These are phyloP conservation scores for Mucor plumbeus DNA, from an alignment of 371 early-diverging fungal genomes.

Conservation along the genomic window DNA sequence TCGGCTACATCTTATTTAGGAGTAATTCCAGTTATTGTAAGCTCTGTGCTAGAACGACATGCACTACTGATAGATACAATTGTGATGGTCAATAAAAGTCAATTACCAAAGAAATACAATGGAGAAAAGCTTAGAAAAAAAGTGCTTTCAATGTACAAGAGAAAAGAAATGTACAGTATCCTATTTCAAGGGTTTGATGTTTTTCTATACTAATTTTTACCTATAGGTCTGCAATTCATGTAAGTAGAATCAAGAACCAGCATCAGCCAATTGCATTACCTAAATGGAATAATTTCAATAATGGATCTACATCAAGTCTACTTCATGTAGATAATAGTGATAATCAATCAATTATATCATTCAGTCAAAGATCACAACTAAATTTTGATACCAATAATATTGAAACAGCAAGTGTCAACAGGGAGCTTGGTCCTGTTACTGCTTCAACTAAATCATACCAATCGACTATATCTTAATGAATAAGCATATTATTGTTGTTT, in stretches of 20 bases:
- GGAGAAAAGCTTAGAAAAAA: conserved; percentile 59
- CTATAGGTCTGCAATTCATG: conserved; percentile 23
- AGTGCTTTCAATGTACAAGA: conserved; percentile 36
- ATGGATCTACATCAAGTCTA: conserved; percentile 3
- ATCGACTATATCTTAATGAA: neutral
- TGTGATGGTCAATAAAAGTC: conserved; percentile 61
- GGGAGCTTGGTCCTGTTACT: neutral
- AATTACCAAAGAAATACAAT: conserved; percentile 60
- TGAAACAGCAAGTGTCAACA: neutral
- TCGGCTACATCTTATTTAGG: conserved; percentile 38
- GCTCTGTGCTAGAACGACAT: conserved; percentile 72
- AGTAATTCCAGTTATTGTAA: conserved; percentile 63
- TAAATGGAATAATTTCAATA: conserved; percentile 23
- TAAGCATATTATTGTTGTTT: too few relatives aligned
- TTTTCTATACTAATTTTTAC: neutral
- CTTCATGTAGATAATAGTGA: conserved; percentile 26
- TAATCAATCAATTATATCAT: conserved; percentile 29
- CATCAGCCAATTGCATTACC: conserved; percentile 43
- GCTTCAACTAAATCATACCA: conserved; percentile 3
- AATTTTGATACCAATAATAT: conserved; percentile 14
- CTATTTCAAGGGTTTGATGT: neutral
- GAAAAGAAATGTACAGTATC: conserved; percentile 27
- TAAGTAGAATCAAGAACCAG: conserved; percentile 31
- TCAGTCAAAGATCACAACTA: conserved; percentile 17
- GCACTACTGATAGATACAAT: conserved; percentile 72